A percentile compares a stretch with the other conserved stretches of the same genome.
phyloP scores from a whole-genome alignment of 1,284 basidiomycete genomes.

The Rhodotorula sp. region DNA sequence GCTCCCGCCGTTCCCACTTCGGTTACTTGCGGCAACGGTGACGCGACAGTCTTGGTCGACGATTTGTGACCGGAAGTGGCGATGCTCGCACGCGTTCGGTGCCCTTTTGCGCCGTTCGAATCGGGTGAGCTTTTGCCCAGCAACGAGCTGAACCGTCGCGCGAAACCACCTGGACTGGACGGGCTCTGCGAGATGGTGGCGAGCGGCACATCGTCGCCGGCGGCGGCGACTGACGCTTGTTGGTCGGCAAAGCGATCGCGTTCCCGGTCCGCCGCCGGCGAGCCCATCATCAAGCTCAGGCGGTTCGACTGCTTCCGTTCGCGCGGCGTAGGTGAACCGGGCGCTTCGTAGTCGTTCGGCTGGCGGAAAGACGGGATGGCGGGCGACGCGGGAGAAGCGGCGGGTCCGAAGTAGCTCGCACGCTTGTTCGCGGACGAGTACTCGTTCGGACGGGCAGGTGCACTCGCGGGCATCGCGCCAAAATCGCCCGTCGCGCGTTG shows the following conservation, averaged over 20 bases:
- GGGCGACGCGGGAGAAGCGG: constrained; percentile 6
- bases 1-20: constrained; percentile 16
- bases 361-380: constrained; percentile 5
- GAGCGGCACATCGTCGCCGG: constrained; percentile 28
- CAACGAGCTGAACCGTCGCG: constrained; percentile 47
- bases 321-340: constrained; percentile 27
- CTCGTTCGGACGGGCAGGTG: constrained; percentile 12
- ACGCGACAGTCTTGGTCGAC: constrained; percentile 36
- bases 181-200: constrained; percentile 9
- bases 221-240: constrained; percentile 2
- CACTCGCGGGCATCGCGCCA: constrained; percentile 20
- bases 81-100: constrained; percentile 53
- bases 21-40: constrained; percentile 44
- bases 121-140: constrained; percentile 43
- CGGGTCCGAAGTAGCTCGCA: constrained; percentile 9
- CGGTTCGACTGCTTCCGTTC: constrained; percentile 23
- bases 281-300: constrained; percentile 24
- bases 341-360: constrained; percentile 25
- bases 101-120: constrained; percentile 29
- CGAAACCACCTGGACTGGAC: constrained; percentile 41
- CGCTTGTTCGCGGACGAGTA: constrained; percentile 14
- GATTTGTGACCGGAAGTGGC: constrained; percentile 63
- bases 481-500: constrained; percentile 38
- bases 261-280: not conserved
- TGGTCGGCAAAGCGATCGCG: constrained; percentile 7